Evolutionary conservation across 495 filamentous ascomycete species (phyloP).

Genomic region (Cetradonia linearis): DNA sequence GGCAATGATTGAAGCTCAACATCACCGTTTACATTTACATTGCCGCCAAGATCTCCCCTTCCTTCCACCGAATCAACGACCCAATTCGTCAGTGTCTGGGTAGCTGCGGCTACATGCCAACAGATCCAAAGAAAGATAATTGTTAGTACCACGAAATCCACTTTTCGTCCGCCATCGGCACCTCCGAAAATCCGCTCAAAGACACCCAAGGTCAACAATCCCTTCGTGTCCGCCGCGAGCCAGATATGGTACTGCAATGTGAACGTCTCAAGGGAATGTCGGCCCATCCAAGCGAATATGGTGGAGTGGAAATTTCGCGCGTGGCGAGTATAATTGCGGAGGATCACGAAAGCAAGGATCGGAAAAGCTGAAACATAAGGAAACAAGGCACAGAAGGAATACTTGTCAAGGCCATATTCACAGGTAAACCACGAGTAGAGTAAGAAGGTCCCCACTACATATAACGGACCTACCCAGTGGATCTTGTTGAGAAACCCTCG

Average conservation of each 20-base stretch:
- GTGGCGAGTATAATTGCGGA: slow-evolving; percentile 39
- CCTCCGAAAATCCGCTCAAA: slow-evolving; percentile 23
- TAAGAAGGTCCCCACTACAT: slow-evolving; percentile 23
- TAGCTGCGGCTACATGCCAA: slow-evolving; percentile 30
- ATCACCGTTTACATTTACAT: neutral
- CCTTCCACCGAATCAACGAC: slow-evolving; percentile 29
- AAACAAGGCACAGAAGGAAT: slow-evolving; percentile 40
- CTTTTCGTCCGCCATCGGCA: slow-evolving; percentile 16
- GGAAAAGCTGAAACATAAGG: slow-evolving; percentile 47
- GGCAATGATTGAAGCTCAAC: neutral
- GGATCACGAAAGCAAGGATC: slow-evolving; percentile 39
- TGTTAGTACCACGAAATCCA: slow-evolving; percentile 33
- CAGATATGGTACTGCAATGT: slow-evolving; percentile 53
- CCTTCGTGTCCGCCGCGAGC: slow-evolving; percentile 49
- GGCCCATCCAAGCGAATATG: slow-evolving; percentile 45
- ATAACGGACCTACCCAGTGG: slow-evolving; percentile 21
- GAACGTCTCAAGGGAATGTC: slow-evolving; percentile 48
- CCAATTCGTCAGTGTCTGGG: slow-evolving; percentile 32
- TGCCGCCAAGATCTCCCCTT: neutral
- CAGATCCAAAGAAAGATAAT: slow-evolving; percentile 36
- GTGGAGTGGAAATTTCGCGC: slow-evolving; percentile 36
- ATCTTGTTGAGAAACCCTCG: slow-evolving; percentile 16
- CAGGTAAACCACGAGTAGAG: slow-evolving; percentile 31
- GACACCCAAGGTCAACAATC: slow-evolving; percentile 40
- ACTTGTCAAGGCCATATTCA: slow-evolving; percentile 29